These are phyloP conservation scores for Stropharia rugosoannulata DNA, from an alignment of 768 basidiomycete genomes.

Conservation along the genomic window DNA sequence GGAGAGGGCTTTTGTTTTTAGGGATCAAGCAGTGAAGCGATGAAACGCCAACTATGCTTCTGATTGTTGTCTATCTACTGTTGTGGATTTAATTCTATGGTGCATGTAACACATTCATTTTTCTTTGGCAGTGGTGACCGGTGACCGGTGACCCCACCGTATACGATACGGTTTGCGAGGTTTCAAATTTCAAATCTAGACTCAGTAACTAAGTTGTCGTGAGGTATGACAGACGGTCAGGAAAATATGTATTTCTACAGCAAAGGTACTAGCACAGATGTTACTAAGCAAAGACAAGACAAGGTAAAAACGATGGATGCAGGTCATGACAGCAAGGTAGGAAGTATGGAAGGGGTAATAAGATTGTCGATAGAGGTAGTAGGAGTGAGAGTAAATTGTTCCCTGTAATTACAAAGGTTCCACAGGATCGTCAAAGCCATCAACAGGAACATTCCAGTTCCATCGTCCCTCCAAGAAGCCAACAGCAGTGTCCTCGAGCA, in stretches of 20 bases:
- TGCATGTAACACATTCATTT: too few species aligned
- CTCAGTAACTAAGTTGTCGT: too few species aligned
- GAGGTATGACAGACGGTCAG: too few species aligned
- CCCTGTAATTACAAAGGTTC: conserved; percentile 4
- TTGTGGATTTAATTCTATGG: too few species aligned
- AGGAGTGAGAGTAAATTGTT: background rate
- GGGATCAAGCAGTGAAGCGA: conserved; percentile 45
- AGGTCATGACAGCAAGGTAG: background rate
- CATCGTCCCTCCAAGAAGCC: conserved; percentile 87
- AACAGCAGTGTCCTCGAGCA: conserved; percentile 90
- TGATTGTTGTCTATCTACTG: too few species aligned
- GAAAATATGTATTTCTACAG: background rate
- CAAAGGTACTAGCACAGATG: conserved; percentile 1
- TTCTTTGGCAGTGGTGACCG: too few species aligned
- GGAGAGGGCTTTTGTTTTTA: conserved; percentile 83
- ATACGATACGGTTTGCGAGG: too few species aligned
- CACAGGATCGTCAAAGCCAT: conserved; percentile 64
- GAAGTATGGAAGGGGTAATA: background rate
- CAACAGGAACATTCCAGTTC: conserved; percentile 74
- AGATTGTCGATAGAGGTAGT: background rate
- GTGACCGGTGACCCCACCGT: too few species aligned
- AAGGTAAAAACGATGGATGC: background rate
- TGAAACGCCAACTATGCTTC: background rate
- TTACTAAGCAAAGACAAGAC: background rate
- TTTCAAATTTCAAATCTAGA: too few species aligned